Percentiles rank a stretch among this genome's conserved stretches.
phyloP scores from a whole-genome alignment of 148 eudicot species.

The Vaccinium macrocarpon region DNA sequence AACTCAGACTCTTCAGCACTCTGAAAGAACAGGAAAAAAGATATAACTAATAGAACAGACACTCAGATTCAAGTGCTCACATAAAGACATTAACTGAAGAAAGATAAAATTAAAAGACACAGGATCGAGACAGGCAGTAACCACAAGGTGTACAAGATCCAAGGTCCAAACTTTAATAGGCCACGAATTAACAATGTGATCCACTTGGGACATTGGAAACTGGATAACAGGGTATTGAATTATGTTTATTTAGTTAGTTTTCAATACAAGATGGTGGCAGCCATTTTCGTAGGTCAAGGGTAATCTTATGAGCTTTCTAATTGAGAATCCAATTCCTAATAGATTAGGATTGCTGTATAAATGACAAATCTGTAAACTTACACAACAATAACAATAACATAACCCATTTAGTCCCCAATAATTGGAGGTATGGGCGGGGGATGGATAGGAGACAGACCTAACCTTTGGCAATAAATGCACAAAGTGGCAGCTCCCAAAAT shows the following conservation, averaged over 20 bases:
- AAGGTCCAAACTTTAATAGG: background rate
- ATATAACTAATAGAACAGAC: background rate
- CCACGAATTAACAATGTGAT: background rate
- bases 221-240: background rate
- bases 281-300: background rate
- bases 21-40: slow-evolving; percentile 33
- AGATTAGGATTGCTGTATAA: background rate
- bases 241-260: background rate
- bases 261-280: background rate
- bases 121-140: background rate
- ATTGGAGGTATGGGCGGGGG: too few species aligned
- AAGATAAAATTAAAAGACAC: background rate
- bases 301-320: background rate
- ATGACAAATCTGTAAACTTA: background rate
- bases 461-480: too few species aligned
- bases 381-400: too few species aligned
- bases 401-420: too few species aligned
- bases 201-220: background rate
- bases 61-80: background rate
- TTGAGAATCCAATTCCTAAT: background rate
- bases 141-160: background rate
- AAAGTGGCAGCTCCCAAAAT: too few species aligned
- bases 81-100: background rate
- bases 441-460: too few species aligned
- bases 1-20: slow-evolving; percentile 53